Evolutionary conservation across 371 early-diverging fungal genomes (phyloP), one percentile per base, ranked within the genome.

Genomic region (Syncephalastrum sp.): DNA sequence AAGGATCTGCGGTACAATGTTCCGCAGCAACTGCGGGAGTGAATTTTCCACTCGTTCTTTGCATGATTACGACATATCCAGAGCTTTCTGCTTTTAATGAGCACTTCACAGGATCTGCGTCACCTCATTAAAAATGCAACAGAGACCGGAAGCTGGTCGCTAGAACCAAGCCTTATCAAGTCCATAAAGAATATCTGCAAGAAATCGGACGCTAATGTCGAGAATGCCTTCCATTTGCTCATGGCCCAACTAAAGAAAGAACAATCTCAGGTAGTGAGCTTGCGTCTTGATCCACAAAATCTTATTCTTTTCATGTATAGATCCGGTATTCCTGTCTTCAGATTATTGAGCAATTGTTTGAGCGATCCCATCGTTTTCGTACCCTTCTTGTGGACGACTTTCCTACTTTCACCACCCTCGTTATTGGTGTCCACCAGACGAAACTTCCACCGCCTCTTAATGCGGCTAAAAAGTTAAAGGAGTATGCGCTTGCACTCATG

Each of bases 251-350:
- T 88, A 42, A 60, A 72, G 52, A 86, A 82, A 59, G 75, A 79
- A 45, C 90, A 90, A 65, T 75, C 90, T 10, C 87, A 87, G 75
- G 83, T 82, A 65, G 27, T 44, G 16, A 46, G 33, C 42, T 15
- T 24, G 10, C 7, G 27, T 19, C 16, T 21, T 5, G 24, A 38
- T 19, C 8, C 8, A 24, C 7, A 15, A n/a, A n/a, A 27, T 1
- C 46, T 4, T 33, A 33, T 44, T 16, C 16, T 27, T 17, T 17
- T 7, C 14, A 13, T 27, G 16, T 21, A 14, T 54, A 85, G 86
- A 83, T 87, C 29, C 89, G 90, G 1, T 81, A 82, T 44, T 82
- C 88, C 5, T 74, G 82, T 52, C 56, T 85, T 4, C 89, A 86
- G 62, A 60, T 82, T 12, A 72, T 84, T 10, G 82, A 84, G 50